Conservation (phyloP, 2,329 filamentous ascomycete species). For the Cladophialophora bantiana region DNA sequence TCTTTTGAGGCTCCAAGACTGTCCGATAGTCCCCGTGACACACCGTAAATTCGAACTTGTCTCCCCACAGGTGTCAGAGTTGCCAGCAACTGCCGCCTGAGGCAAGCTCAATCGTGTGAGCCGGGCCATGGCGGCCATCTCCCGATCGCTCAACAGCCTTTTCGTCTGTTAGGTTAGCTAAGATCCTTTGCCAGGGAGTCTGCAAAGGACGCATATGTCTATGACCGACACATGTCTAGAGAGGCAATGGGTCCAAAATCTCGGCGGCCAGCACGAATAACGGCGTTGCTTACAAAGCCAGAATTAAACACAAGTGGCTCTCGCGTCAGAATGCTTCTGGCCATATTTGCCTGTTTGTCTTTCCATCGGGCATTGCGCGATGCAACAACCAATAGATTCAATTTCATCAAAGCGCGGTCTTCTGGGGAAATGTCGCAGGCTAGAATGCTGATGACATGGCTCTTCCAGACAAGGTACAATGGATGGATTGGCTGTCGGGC, state of each 20-base stretch:
- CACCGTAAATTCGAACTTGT: not conserved
- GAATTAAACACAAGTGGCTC: not conserved
- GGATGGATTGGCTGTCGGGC: not conserved
- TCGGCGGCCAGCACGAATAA: not conserved
- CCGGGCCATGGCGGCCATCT: not conserved
- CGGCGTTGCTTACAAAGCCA: not conserved
- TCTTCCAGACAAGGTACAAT: not conserved
- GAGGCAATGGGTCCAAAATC: not conserved
- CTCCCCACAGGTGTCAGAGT: conserved; percentile 6
- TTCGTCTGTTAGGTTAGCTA: conserved; percentile 1
- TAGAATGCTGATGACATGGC: not conserved
- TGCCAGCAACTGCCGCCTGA: conserved; percentile 12
- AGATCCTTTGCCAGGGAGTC: conserved; percentile 5
- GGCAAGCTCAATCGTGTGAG: conserved; percentile 1
- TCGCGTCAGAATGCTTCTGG: not conserved
- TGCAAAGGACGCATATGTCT: not conserved
- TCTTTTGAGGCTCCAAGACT: not conserved
- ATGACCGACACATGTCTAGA: conserved; percentile 1
- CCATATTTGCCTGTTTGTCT: not conserved
- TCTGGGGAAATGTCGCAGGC: not conserved
- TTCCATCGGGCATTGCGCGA: not conserved
- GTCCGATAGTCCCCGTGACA: conserved; percentile 10
- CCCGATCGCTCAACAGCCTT: not conserved
- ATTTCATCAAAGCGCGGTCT: not conserved
- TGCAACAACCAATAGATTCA: not conserved